phyloP scores from a whole-genome alignment of 768 basidiomycete species.

The Rhodosporidiobolus sp. region DNA sequence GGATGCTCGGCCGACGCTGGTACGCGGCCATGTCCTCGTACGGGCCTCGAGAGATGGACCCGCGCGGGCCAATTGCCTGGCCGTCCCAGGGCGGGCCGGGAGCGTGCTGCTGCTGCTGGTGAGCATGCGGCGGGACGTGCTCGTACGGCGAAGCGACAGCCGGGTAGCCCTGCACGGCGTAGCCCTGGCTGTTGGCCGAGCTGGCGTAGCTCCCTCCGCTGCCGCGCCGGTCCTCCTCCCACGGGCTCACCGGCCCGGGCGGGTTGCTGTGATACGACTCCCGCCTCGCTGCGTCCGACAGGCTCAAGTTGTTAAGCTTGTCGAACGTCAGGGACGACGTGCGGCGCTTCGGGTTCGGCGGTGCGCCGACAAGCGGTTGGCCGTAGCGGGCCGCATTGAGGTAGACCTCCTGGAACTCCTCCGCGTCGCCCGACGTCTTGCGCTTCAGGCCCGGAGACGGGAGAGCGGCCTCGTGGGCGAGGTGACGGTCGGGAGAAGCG shows the following conservation, averaged over 20 bases:
- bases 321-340: slow-evolving; percentile 27
- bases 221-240: slow-evolving; percentile 34
- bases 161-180: slow-evolving; percentile 3
- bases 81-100: slow-evolving; percentile 1
- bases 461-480: not conserved
- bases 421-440: slow-evolving; percentile 27
- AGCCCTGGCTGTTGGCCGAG: slow-evolving; percentile 5
- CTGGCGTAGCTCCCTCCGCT: slow-evolving; percentile 28
- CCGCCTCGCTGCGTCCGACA: slow-evolving; percentile 11
- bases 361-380: not conserved
- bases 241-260: not conserved
- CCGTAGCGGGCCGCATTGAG: not conserved
- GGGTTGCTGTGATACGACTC: slow-evolving; percentile 15
- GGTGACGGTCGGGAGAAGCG: not conserved
- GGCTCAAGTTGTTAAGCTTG: slow-evolving; percentile 20
- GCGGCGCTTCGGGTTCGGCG: slow-evolving; percentile 22
- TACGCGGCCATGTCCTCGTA: slow-evolving; percentile 15
- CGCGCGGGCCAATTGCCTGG: slow-evolving; percentile 14
- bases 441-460: slow-evolving; percentile 31
- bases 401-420: slow-evolving; percentile 2
- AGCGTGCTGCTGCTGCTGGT: not conserved
- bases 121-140: not conserved
- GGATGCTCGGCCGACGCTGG: slow-evolving; percentile 30
- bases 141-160: not conserved
- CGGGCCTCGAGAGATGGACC: slow-evolving; percentile 19